Conservation (phyloP, 106 monocot genomes). For the Dendrobium officinale region DNA sequence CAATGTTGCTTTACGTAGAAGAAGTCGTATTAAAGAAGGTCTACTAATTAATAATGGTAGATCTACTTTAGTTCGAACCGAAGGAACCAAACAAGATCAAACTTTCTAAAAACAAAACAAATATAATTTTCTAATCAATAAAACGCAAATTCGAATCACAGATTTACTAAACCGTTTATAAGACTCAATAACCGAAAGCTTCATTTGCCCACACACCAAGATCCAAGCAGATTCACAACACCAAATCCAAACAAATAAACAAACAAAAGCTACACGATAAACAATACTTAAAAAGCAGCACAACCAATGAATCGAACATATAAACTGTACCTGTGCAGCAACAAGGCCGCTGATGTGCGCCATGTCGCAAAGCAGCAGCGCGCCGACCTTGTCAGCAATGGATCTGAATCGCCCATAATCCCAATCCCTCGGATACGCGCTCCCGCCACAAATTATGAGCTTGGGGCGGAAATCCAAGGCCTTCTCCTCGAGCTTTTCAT, state of each 20-base stretch:
- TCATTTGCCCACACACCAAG: background rate
- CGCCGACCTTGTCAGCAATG: slow-evolving; percentile 60
- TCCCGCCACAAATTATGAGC: slow-evolving; percentile 72
- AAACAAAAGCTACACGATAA: background rate
- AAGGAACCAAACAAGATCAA: background rate
- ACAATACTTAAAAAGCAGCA: background rate
- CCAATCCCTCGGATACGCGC: slow-evolving; percentile 74
- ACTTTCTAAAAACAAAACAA: background rate
- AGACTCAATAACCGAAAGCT: background rate
- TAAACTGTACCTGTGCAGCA: slow-evolving; percentile 51
- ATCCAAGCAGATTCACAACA: background rate
- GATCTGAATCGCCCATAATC: slow-evolving; percentile 47
- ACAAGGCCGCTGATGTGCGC: slow-evolving; percentile 80
- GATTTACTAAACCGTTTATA: background rate
- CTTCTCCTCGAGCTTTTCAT: slow-evolving; percentile 77
- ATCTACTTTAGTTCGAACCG: background rate
- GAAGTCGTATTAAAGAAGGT: background rate
- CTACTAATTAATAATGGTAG: background rate
- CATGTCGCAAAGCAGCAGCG: slow-evolving; percentile 69
- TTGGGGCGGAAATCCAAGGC: slow-evolving; percentile 71
- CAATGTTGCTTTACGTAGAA: background rate
- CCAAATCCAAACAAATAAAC: background rate
- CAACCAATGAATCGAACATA: background rate
- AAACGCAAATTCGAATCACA: background rate
- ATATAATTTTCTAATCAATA: background rate